Base-by-base conservation (phyloP, 805 yeast genomes). In the Teunomyces kruisii region DNA sequence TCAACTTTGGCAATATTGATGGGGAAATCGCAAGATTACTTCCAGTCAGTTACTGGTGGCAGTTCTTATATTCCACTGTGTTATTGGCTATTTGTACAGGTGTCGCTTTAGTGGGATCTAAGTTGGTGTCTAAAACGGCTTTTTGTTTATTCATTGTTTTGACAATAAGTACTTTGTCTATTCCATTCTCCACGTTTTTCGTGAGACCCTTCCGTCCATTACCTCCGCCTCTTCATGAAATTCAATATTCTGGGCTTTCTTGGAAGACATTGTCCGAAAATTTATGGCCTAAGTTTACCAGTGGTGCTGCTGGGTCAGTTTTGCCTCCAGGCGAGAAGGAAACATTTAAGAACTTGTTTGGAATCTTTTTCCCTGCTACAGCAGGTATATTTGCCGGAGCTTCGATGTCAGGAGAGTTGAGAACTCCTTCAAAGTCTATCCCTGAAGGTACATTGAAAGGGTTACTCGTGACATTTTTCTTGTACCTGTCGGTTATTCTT, bases 361-460 rank as follows among this genome's bases (percentile, higher is more conserved):
- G 98, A 3, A 88, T 94, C 37, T 89, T 94, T 62, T 94, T 94
- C 70, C 97, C 99, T 9, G 97, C 99, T 1, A 92, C 99, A 0
- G 97, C 98, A 6, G 99, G 99, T 46, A 91, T 94, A 22, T 85
- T 94, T 64, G 98, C 99, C 2, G 99, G 99, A 13, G 97, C 99
- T 1, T 87, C 96, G 17, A 94, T 94, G 99, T 89, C 97, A 32
- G 98, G 99, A 14, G 97, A 90, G 55, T 74, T 94, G 50, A 70
- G 78, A 45, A 82, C 78, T 44, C 99, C 99, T 0, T 88, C 97
- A 0, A 81, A 79, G 56, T 81, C 96, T 1, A 94, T 94, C 38
- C 99, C 99, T 0, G 76, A 78, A 48, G 99, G 99, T n/a, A 94
- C 99, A 0, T 64, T 94, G 22, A 80, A 83, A 73, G 99, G 98